Evolutionary conservation across 345 rosid species (phyloP).

Genomic region (Cardamine chenopodiifolia): DNA sequence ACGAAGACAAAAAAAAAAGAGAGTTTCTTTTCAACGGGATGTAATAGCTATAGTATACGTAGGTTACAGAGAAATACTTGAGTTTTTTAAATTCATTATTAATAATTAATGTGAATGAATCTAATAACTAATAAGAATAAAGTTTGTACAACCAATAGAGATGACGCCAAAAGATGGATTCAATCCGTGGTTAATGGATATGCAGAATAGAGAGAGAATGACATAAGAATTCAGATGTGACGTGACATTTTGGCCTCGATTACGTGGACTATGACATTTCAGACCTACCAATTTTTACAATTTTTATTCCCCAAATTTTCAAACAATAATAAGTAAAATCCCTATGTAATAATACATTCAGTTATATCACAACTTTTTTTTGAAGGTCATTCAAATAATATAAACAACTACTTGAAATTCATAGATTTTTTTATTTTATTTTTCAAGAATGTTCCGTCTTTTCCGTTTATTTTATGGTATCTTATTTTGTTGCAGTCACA

Average conservation of each 20-base stretch:
- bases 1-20: slow-evolving; percentile 4
- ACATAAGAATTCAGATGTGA: slow-evolving; percentile 48
- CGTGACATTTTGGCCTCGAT: slow-evolving; percentile 48
- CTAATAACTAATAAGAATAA: slow-evolving; percentile 35
- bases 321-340: neutral
- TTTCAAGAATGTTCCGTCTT: slow-evolving; percentile 3
- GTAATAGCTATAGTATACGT: slow-evolving; percentile 36
- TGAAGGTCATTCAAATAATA: neutral
- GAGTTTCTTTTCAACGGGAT: slow-evolving; percentile 24
- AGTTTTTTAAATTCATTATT: neutral
- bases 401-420: neutral
- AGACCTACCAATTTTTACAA: slow-evolving; percentile 23
- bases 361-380: too few species aligned
- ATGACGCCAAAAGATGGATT: slow-evolving; percentile 40
- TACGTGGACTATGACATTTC: slow-evolving; percentile 43
- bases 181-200: slow-evolving; percentile 43
- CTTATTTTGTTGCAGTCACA: slow-evolving; percentile 13
- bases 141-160: slow-evolving; percentile 17
- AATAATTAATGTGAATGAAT: slow-evolving; percentile 22
- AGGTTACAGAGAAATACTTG: slow-evolving; percentile 36
- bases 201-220: slow-evolving; percentile 48
- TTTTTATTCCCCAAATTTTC: neutral
- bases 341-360: neutral
- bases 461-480: slow-evolving; percentile 16
- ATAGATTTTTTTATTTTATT: neutral